These are phyloP conservation scores for Plectosphaerella plurivora DNA, from an alignment of 2,329 filamentous ascomycete genomes.

Conservation along the genomic window DNA sequence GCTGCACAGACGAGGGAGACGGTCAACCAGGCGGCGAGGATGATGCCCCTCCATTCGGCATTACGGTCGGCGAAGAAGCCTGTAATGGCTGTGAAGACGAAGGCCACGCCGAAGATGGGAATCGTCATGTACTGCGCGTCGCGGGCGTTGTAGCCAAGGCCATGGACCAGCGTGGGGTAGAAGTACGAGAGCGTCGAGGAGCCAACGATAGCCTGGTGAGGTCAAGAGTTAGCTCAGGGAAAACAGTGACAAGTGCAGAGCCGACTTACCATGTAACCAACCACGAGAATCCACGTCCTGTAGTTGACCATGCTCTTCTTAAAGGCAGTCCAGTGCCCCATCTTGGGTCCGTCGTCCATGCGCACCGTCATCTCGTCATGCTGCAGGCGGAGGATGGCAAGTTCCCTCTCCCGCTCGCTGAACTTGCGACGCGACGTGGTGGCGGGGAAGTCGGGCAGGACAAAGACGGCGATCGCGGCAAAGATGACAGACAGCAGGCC, in stretches of 20 bases:
- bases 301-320: conserved; percentile 28
- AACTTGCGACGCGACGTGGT: conserved; percentile 55
- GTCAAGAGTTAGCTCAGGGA: too few relatives aligned
- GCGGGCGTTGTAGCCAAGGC: conserved; percentile 22
- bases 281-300: conserved; percentile 32
- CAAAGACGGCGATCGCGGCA: conserved; percentile 4
- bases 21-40: conserved; percentile 43
- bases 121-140: conserved; percentile 33
- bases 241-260: too few relatives aligned
- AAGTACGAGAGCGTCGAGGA: conserved; percentile 26
- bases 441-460: conserved; percentile 12
- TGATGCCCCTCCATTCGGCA: conserved; percentile 36
- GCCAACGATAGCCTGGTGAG: conserved; percentile 19
- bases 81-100: conserved; percentile 41
- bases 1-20: conserved; percentile 32
- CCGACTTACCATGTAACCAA: conserved; percentile 32
- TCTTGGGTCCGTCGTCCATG: conserved; percentile 58
- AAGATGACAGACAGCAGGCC: conserved; percentile 27
- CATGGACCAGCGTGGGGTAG: conserved; percentile 25
- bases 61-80: conserved; percentile 42
- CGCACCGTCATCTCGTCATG: conserved; percentile 57
- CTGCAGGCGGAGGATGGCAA: conserved; percentile 58
- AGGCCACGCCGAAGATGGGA: conserved; percentile 49
- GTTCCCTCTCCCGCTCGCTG: conserved; percentile 50
- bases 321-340: conserved; percentile 9